A percentile compares a stretch with the other conserved stretches of the same genome.
Conservation (phyloP, 2,329 filamentous ascomycete species). For the Talaromyces amestolkiae region DNA sequence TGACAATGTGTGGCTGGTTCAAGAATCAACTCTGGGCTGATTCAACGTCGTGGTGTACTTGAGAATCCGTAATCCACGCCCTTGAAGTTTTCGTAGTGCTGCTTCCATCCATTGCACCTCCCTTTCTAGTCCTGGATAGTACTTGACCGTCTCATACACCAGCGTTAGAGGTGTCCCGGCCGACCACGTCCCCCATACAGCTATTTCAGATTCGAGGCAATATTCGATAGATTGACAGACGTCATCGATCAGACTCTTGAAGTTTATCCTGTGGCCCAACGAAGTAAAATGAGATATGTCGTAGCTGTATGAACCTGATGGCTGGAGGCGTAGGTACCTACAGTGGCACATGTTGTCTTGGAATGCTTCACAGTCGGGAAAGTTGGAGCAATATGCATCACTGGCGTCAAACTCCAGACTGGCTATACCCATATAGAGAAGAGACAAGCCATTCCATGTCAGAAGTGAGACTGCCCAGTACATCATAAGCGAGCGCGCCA, state of each 20-base stretch:
- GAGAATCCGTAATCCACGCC: conserved; percentile 17
- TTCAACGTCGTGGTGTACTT: conserved; percentile 17
- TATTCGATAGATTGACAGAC: conserved; percentile 40
- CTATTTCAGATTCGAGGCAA: conserved; percentile 27
- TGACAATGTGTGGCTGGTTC: not conserved
- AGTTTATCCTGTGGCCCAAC: conserved; percentile 28
- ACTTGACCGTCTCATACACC: conserved; percentile 18
- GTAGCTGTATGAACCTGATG: conserved; percentile 15
- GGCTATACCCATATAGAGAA: conserved; percentile 30
- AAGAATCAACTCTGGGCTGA: not conserved
- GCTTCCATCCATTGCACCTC: conserved; percentile 20
- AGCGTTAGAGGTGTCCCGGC: conserved; percentile 15
- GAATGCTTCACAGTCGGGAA: conserved; percentile 3
- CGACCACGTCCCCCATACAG: conserved; percentile 18
- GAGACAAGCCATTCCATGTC: conserved; percentile 35
- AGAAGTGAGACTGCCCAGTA: conserved; percentile 35
- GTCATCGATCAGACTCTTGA: conserved; percentile 28
- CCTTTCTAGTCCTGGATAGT: conserved; percentile 10
- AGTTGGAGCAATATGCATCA: conserved; percentile 14
- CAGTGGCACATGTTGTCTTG: conserved; percentile 17
- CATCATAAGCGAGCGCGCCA: conserved; percentile 30
- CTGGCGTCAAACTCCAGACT: conserved; percentile 19
- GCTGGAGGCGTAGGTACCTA: not conserved
- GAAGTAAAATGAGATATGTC: conserved; percentile 22
- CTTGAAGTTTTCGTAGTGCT: conserved; percentile 15